Percentiles rank a stretch among this genome's conserved stretches.
Conservation (phyloP, 352 stramenopile species). For the Phytopythium helicoides region DNA sequence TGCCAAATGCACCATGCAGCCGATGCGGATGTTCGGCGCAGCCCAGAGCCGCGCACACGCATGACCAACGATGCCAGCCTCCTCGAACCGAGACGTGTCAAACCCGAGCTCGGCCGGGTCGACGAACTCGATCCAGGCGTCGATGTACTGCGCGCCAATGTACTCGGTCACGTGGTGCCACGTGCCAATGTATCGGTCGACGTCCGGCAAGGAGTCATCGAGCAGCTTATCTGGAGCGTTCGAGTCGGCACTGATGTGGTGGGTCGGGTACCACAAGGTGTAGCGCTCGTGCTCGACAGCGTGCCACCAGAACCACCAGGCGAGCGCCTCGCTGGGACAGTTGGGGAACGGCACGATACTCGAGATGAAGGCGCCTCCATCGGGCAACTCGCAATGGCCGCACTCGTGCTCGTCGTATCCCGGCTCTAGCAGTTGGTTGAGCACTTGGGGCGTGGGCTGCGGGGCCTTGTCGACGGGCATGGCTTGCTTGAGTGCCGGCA, state of each 20-base stretch:
- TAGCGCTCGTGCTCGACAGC: slow-evolving; percentile 1
- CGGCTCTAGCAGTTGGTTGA: not conserved
- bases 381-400: not conserved
- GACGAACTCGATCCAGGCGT: slow-evolving; percentile 2
- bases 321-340: not conserved
- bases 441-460: not conserved
- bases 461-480: not conserved
- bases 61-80: not conserved
- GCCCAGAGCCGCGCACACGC: not conserved
- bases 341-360: not conserved
- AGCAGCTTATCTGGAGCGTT: not conserved
- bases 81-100: not conserved
- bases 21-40: not conserved
- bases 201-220: not conserved
- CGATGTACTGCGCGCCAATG: not conserved
- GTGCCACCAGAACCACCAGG: slow-evolving; percentile 4
- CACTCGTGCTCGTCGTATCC: slow-evolving; percentile 4
- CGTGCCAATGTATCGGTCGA: not conserved
- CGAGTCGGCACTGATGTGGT: slow-evolving; percentile 3
- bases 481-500: not conserved
- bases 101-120: not conserved
- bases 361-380: not conserved
- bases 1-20: slow-evolving; percentile 1
- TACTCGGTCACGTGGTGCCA: slow-evolving; percentile 2
- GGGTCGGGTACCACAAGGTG: not conserved